These are phyloP conservation scores for Dictyophora rubrovolvata DNA, from an alignment of 768 basidiomycete species.

Conservation along the genomic window DNA sequence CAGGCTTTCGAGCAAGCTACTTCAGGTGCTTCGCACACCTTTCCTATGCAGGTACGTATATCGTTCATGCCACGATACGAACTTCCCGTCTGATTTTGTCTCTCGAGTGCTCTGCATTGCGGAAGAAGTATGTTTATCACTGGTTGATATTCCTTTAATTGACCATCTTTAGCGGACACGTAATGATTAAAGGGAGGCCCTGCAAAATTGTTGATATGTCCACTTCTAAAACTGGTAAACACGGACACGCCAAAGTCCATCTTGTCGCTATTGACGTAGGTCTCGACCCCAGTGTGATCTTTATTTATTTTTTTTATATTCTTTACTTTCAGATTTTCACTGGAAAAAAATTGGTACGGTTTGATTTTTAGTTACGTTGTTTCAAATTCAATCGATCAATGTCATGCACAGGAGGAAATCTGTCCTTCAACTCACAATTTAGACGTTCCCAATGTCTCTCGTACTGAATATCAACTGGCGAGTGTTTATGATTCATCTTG, in stretches of 20 bases:
- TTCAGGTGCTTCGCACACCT: conserved; percentile 71
- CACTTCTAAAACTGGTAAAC: conserved; percentile 99
- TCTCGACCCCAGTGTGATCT: not conserved
- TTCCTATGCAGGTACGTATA: conserved; percentile 50
- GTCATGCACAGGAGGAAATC: conserved; percentile 67
- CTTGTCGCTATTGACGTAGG: conserved; percentile 92
- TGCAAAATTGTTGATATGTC: conserved; percentile 99
- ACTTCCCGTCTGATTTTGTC: not conserved
- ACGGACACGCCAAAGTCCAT: conserved; percentile 99
- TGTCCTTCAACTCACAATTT: conserved; percentile 98
- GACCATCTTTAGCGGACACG: conserved; percentile 88
- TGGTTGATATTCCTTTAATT: no score
- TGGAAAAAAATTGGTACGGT: conserved; percentile 83
- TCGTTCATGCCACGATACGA: not conserved
- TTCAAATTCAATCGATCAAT: conserved; percentile 4
- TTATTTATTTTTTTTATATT: conserved; percentile 13
- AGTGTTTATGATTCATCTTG: conserved; percentile 15
- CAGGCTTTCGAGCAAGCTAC: conserved; percentile 76
- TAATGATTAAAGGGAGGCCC: conserved; percentile 93
- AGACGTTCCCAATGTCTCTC: conserved; percentile 92
- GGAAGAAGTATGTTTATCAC: conserved; percentile 26
- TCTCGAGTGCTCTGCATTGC: conserved; percentile 80
- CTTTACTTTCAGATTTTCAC: conserved; percentile 78
- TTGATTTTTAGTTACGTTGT: conserved; percentile 3
- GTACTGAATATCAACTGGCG: conserved; percentile 88